phyloP scores from a whole-genome alignment of 2,329 filamentous ascomycete genomes.

The Colletotrichum liaoningense region DNA sequence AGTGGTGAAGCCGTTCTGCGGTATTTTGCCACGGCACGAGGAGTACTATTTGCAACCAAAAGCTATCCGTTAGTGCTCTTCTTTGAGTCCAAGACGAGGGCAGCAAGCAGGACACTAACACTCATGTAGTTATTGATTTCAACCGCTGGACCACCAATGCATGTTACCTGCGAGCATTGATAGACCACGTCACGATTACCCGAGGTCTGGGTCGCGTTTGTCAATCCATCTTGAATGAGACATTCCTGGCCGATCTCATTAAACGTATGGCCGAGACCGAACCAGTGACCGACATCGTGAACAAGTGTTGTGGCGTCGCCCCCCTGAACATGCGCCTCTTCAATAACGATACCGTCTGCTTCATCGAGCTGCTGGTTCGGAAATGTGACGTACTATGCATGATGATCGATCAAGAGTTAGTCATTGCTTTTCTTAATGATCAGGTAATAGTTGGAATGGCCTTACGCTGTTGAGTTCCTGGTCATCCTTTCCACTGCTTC shows the following conservation, averaged over 20 bases:
- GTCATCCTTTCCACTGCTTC: background rate
- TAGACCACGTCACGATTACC: conserved; percentile 32
- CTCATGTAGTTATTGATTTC: conserved; percentile 40
- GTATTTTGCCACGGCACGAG: conserved; percentile 30
- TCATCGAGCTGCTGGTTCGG: conserved; percentile 26
- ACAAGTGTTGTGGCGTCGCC: conserved; percentile 40
- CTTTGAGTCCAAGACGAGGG: background rate
- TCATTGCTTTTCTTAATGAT: accelerated
- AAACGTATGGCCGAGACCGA: conserved; percentile 36
- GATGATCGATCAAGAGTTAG: background rate
- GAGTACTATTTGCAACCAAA: conserved; percentile 18
- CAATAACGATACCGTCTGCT: conserved; percentile 27
- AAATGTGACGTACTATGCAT: conserved; percentile 31
- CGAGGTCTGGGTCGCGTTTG: conserved; percentile 38
- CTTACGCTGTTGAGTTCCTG: conserved; percentile 27
- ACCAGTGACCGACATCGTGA: conserved; percentile 41
- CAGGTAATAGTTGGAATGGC: background rate
- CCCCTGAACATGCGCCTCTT: conserved; percentile 26
- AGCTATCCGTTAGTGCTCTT: background rate
- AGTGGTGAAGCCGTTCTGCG: conserved; percentile 38
- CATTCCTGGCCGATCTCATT: conserved; percentile 30
- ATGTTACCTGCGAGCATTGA: conserved; percentile 36
- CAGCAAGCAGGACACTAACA: conserved; percentile 22
- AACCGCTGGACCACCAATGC: conserved; percentile 9
- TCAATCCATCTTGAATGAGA: conserved; percentile 31